Conservation (phyloP, 345 rosid species). For the Pelargonium nanum region DNA sequence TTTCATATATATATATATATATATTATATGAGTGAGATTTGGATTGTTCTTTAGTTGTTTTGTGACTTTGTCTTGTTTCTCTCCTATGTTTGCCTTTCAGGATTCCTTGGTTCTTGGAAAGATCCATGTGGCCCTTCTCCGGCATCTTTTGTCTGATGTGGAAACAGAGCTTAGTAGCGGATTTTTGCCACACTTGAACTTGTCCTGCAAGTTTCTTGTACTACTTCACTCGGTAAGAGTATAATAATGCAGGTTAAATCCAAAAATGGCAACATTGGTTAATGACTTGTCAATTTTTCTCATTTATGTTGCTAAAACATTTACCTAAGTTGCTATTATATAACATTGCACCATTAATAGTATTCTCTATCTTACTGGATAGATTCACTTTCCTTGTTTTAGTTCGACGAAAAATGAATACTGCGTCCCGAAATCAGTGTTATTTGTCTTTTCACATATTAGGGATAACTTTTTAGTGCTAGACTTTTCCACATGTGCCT, state of each 20-base stretch:
- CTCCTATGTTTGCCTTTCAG: slow-evolving; percentile 27
- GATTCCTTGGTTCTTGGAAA: slow-evolving; percentile 86
- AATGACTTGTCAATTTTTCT: not conserved
- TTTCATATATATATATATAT: too few relatives aligned
- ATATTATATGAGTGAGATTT: not conserved
- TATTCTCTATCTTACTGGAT: not conserved
- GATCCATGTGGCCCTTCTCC: slow-evolving; percentile 75
- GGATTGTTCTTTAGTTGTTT: slow-evolving; percentile 4
- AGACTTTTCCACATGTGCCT: not conserved
- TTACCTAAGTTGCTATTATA: too few relatives aligned
- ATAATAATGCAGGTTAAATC: slow-evolving; percentile 4
- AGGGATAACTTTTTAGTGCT: too few relatives aligned
- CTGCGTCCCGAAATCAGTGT: not conserved
- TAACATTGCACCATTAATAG: not conserved
- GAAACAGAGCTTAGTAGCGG: slow-evolving; percentile 50
- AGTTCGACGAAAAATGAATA: not conserved
- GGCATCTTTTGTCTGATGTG: slow-evolving; percentile 69
- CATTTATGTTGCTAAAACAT: not conserved
- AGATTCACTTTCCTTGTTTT: not conserved
- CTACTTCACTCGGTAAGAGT: slow-evolving; percentile 79
- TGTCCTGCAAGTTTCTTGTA: slow-evolving; percentile 91
- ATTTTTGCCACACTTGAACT: slow-evolving; percentile 34
- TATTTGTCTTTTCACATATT: too few relatives aligned
- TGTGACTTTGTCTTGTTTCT: slow-evolving; percentile 12
- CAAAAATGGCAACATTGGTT: too few relatives aligned